Evolutionary conservation across 106 monocot species (phyloP), one percentile per base, ranked within the genome.

Genomic region (Allium fistulosum): DNA sequence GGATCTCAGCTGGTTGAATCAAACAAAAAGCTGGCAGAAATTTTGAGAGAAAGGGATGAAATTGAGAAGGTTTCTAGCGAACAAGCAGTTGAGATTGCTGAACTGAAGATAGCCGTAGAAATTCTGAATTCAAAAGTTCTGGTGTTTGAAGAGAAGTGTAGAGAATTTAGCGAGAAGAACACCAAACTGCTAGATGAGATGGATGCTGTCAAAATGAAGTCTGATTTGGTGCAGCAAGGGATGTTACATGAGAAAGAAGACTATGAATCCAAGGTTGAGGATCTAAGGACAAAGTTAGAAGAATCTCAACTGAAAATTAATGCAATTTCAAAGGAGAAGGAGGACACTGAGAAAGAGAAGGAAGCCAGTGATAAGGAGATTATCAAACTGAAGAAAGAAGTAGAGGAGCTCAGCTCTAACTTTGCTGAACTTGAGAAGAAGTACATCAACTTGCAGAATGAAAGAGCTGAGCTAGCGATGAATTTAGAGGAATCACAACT

Each of bases 241-340:
- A 8, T 3, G 11, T 55, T 55, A 55, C 13, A 55, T 11, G 15
- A 6, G 53, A 15, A 55, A 55, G 15, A 55, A 15, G 53, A 15
- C 2, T 55, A 12, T 55, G 53, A 55, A 15, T 11, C 53, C 3
- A 55, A 55, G 53, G 15, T 55, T 55, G 7, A 6, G 11, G 53
- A 55, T 11, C 4, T 55, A 12, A 55, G 11, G 53, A 55, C 15
- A 12, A 67, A 57, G 51, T n/a, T 74, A 27, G 74, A 61, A 46
- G 26, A 11, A 15, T 22, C 70, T 48, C 60, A 10, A 46, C 7
- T 4, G 8, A 49, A 48, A 9, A 3, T 82, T 28, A 37, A 49
- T 17, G 27, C 51, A 47, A 49, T 66, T 26, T 57, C 55, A 22
- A 22, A 53, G 15, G 69, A 62, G 47, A 70, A 70, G 69, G 76